phyloP scores from a whole-genome alignment of 2,329 filamentous ascomycete species.

The Exophiala calicioides region DNA sequence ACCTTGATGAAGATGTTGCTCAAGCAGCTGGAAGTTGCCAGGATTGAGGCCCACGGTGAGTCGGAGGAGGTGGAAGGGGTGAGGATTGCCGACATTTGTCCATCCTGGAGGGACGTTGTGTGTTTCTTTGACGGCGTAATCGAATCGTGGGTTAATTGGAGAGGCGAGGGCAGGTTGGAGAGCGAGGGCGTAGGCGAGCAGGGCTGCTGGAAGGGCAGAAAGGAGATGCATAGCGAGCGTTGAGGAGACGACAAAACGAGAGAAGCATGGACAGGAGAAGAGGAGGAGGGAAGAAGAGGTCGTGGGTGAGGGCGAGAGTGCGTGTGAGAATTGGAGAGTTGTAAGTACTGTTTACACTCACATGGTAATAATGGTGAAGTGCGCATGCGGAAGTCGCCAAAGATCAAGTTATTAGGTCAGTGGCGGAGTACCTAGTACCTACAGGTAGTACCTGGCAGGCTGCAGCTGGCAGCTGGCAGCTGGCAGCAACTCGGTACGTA shows the following conservation, averaged over 20 bases:
- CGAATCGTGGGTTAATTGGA: constrained; percentile 38
- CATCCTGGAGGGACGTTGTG: constrained; percentile 56
- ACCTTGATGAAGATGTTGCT: constrained; percentile 57
- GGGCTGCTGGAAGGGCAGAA: constrained; percentile 11
- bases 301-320: background rate
- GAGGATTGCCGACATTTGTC: constrained; percentile 50
- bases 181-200: too few relatives aligned
- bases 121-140: constrained; percentile 58
- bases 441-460: too few relatives aligned
- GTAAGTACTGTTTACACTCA: background rate
- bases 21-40: constrained; percentile 56
- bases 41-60: constrained; percentile 63
- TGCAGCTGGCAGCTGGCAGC: too few relatives aligned
- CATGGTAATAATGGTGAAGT: background rate
- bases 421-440: too few relatives aligned
- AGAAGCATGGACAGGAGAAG: constrained; percentile 3
- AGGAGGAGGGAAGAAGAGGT: constrained; percentile 4
- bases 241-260: background rate
- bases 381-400: too few relatives aligned
- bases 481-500: too few relatives aligned
- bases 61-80: constrained; percentile 52
- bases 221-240: constrained; percentile 20
- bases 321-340: background rate
- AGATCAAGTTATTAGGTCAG: too few relatives aligned
- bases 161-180: constrained; percentile 13